Evolutionary conservation across 768 basidiomycete genomes (phyloP).

Genomic region (Lactifluus subvellereus): DNA sequence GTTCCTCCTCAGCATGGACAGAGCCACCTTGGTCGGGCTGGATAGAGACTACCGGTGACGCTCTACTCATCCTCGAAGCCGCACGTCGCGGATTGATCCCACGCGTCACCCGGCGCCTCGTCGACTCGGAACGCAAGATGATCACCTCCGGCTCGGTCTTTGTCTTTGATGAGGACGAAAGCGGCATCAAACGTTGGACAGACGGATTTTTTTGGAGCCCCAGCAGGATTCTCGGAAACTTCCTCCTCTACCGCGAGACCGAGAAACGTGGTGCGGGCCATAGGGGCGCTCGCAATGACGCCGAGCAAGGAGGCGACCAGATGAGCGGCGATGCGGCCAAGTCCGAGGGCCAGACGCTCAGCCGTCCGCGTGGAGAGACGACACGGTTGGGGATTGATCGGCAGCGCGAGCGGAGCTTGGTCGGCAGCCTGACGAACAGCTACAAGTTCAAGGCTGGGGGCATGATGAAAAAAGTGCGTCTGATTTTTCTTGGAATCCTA

Average conservation of each 20-base stretch:
- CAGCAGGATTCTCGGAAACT: slow-evolving; percentile 88
- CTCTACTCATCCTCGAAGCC: slow-evolving; percentile 94
- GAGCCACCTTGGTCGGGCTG: slow-evolving; percentile 92
- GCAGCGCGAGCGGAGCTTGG: slow-evolving; percentile 70
- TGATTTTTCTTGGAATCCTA: not conserved
- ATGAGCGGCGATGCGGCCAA: slow-evolving; percentile 25
- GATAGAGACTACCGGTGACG: slow-evolving; percentile 94
- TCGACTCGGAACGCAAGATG: slow-evolving; percentile 89
- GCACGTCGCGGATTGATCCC: slow-evolving; percentile 87
- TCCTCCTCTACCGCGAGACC: slow-evolving; percentile 91
- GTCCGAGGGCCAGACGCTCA: slow-evolving; percentile 42
- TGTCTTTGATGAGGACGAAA: slow-evolving; percentile 96
- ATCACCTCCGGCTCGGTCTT: slow-evolving; percentile 92
- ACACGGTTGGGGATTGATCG: slow-evolving; percentile 51
- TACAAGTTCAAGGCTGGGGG: slow-evolving; percentile 92
- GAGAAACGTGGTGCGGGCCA: slow-evolving; percentile 73
- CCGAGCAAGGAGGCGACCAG: slow-evolving; percentile 27
- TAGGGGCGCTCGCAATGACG: slow-evolving; percentile 44
- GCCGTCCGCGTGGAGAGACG: slow-evolving; percentile 55
- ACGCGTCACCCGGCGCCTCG: slow-evolving; percentile 84
- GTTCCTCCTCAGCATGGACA: slow-evolving; percentile 52
- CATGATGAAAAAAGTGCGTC: slow-evolving; percentile 91
- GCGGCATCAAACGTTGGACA: slow-evolving; percentile 96
- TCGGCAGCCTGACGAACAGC: slow-evolving; percentile 88
- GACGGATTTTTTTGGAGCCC: slow-evolving; percentile 98